Conservation (phyloP, 345 rosid genomes). For the Pugionium cornutum region DNA sequence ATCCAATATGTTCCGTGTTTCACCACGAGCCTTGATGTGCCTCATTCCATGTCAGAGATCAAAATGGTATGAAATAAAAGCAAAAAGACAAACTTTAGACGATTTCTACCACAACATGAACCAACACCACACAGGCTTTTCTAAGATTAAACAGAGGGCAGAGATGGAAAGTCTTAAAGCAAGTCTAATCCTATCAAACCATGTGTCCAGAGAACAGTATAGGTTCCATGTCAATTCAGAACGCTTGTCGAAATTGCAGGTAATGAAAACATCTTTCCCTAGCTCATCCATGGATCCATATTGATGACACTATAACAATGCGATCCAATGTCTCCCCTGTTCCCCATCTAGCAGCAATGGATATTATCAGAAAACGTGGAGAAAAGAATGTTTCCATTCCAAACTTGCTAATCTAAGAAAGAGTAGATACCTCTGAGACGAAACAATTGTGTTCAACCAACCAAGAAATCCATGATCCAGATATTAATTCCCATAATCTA, state of each 20-base stretch:
- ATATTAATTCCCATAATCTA: conserved; percentile 65
- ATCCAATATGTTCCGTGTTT: conserved; percentile 55
- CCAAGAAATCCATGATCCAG: conserved; percentile 87
- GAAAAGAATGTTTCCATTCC: conserved; percentile 49
- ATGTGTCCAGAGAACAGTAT: conserved; percentile 52
- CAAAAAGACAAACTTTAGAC: conserved; percentile 48
- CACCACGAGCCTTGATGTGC: conserved; percentile 79
- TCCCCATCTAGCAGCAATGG: conserved; percentile 85
- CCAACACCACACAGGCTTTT: conserved; percentile 39
- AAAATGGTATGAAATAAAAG: conserved; percentile 36
- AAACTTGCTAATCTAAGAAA: conserved; percentile 75
- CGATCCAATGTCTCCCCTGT: conserved; percentile 77
- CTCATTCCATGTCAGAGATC: conserved; percentile 79
- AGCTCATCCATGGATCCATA: conserved; percentile 67
- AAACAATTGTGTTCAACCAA: conserved; percentile 77
- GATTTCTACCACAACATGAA: conserved; percentile 42
- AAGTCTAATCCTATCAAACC: conserved; percentile 43
- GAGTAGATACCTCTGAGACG: conserved; percentile 91
- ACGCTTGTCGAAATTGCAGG: conserved; percentile 56
- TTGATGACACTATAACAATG: conserved; percentile 70
- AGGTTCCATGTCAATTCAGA: conserved; percentile 57
- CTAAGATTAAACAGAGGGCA: conserved; percentile 29
- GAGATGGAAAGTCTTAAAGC: conserved; percentile 11
- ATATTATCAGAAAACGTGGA: conserved; percentile 56
- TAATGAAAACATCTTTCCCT: conserved; percentile 46